These are phyloP conservation scores for Jasminum sambac DNA, from an alignment of 257 asterid species.

Conservation along the genomic window DNA sequence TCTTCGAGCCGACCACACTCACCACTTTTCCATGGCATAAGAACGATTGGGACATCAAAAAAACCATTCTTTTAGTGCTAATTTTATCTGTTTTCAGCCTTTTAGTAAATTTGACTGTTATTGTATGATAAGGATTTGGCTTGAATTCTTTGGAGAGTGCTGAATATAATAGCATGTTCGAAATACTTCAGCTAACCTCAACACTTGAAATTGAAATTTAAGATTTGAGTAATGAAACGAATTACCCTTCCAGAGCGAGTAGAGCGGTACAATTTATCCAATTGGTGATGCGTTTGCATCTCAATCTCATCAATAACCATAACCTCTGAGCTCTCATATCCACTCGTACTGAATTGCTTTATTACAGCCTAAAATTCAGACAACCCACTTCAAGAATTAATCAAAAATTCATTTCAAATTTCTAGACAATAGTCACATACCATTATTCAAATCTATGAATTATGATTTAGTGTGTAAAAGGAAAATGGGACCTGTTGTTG, in stretches of 20 bases:
- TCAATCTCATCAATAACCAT: slow-evolving; percentile 93
- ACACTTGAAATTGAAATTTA: neutral
- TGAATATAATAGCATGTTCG: no score
- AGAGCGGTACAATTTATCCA: slow-evolving; percentile 85
- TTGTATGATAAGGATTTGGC: no score
- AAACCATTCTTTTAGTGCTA: no score
- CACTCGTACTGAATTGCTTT: slow-evolving; percentile 86
- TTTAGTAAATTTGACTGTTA: no score
- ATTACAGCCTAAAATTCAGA: slow-evolving; percentile 72
- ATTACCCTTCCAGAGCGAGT: slow-evolving; percentile 92
- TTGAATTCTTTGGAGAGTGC: no score
- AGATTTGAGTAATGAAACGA: slow-evolving; percentile 2
- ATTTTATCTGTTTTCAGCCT: no score
- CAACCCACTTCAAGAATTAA: slow-evolving; percentile 1
- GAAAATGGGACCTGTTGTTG: slow-evolving; percentile 73
- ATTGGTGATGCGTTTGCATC: slow-evolving; percentile 83
- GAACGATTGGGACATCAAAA: no score
- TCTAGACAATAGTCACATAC: neutral
- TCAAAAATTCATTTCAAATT: neutral
- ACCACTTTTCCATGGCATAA: no score
- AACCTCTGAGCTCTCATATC: slow-evolving; percentile 82
- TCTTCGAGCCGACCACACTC: no score
- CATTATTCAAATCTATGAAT: neutral
- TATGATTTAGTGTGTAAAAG: neutral
- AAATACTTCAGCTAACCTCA: neutral